Percentiles rank a stretch among this genome's conserved stretches.
These are phyloP conservation scores for Neurospora crassa DNA, from an alignment of 2,329 filamentous ascomycete genomes.

Conservation along the genomic window DNA sequence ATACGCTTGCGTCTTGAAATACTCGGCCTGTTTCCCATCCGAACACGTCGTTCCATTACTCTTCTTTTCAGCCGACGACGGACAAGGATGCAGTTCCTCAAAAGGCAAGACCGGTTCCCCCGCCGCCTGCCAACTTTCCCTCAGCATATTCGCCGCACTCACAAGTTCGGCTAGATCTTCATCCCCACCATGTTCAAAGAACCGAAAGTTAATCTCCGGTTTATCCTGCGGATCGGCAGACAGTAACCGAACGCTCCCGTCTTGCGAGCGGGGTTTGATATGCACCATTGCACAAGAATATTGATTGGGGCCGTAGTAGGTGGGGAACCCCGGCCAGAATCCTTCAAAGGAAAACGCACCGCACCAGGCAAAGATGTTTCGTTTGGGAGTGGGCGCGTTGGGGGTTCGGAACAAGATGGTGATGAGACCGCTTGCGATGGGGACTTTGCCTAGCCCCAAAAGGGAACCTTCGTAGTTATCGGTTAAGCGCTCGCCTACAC, in stretches of 20 bases:
- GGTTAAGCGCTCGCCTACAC: slow-evolving; percentile 50
- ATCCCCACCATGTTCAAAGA: slow-evolving; percentile 30
- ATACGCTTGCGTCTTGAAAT: slow-evolving; percentile 35
- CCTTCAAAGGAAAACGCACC: slow-evolving; percentile 23
- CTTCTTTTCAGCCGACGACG: background rate
- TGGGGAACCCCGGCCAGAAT: slow-evolving; percentile 25
- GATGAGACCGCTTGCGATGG: slow-evolving; percentile 17
- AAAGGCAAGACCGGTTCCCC: slow-evolving; percentile 13
- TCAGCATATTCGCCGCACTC: slow-evolving; percentile 17
- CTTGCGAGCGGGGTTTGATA: slow-evolving; percentile 45
- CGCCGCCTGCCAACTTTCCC: slow-evolving; percentile 14
- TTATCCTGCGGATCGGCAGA: slow-evolving; percentile 49
- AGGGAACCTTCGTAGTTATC: slow-evolving; percentile 42
- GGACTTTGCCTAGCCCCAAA: slow-evolving; percentile 27
- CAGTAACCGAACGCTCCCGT: slow-evolving; percentile 45
- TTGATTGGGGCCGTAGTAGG: slow-evolving; percentile 24
- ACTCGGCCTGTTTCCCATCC: slow-evolving; percentile 18
- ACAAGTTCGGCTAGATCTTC: slow-evolving; percentile 18
- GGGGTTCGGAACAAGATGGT: slow-evolving; percentile 20
- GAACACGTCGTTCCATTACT: slow-evolving; percentile 7
- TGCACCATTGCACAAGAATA: slow-evolving; percentile 38
- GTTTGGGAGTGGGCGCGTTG: slow-evolving; percentile 20
- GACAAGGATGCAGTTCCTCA: slow-evolving; percentile 17
- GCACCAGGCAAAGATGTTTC: slow-evolving; percentile 24
- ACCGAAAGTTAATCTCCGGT: slow-evolving; percentile 50